These are phyloP conservation scores for Vaccinium macrocarpon DNA, from an alignment of 148 eudicot genomes.

Conservation along the genomic window DNA sequence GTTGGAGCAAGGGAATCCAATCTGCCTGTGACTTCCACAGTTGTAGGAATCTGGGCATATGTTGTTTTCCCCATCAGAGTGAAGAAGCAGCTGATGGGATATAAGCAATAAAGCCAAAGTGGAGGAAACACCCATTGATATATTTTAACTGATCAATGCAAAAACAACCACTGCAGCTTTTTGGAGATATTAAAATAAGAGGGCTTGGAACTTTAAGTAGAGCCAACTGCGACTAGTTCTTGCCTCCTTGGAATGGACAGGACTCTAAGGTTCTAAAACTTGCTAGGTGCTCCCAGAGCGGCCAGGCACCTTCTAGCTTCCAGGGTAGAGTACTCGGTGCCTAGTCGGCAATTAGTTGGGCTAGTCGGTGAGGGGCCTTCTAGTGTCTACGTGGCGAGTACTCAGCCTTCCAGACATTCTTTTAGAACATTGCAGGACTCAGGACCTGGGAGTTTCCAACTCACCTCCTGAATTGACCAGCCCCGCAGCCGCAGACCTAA, in stretches of 20 bases:
- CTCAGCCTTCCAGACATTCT: too few relatives aligned
- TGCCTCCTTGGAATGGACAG: background rate
- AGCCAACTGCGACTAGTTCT: background rate
- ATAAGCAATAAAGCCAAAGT: background rate
- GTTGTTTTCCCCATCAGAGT: background rate
- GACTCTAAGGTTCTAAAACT: background rate
- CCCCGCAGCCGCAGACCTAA: background rate
- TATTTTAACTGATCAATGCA: background rate
- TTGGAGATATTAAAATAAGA: background rate
- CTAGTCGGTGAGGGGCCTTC: too few relatives aligned
- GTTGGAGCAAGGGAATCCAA: conserved; percentile 2
- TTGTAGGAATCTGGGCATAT: background rate
- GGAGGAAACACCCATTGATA: background rate
- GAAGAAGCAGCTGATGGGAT: background rate
- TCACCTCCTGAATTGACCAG: background rate
- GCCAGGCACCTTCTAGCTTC: too few relatives aligned
- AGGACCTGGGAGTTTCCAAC: background rate
- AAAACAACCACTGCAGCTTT: background rate
- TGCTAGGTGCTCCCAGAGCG: too few relatives aligned
- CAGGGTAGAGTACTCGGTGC: too few relatives aligned
- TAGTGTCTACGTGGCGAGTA: too few relatives aligned
- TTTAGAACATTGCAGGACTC: background rate
- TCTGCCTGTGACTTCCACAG: background rate
- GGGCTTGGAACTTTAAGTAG: background rate
- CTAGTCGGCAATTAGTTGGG: too few relatives aligned